Base-by-base conservation (phyloP, 2,329 filamentous ascomycete species). In the Tolypocladium sp. region DNA sequence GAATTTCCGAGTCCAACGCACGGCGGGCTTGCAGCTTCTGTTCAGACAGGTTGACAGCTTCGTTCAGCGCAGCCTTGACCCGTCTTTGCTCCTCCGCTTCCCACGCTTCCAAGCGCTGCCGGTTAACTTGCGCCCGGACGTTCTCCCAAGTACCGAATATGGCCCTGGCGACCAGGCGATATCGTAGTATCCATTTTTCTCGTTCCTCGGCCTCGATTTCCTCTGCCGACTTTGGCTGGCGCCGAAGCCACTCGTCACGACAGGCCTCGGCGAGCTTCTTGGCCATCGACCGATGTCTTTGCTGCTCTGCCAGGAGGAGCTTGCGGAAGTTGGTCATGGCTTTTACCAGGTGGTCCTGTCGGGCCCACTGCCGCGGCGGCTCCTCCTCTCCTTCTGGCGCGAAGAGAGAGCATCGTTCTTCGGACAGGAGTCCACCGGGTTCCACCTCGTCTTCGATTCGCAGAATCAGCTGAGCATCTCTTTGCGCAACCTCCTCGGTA, bases 311-410 rank as follows among this genome's bases (percentile, higher is more conserved):
- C 3, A 87, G 74, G 76, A 97, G 84, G 41, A 97, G 79, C 66
- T 86, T 89, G 55, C 90, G 86, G 66, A 97, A 93, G 65, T 92
- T 88, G 15, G 88, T 70, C 60, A 89, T 87, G 62, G 96, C 92
- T 54, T 87, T 87, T 53, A 89, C 79, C 57, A 97, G 80, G 69
- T 97, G 90, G 68, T 97, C 92, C 68, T 85, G 83, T 65, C 95
- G 92, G n/a, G 89, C 86, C 79, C 91, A 97, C 67, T 94, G 91
- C 57, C 83, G 81, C 0, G 85, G 83, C 0, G 90, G 90, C 66
- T 95, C 89, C 59, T 90, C 86, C 61, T 77, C 77, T 15, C 85
- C 79, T 63, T 94, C 90, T 0, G 90, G 89, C 22, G 86, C 80
- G 65, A 90, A 94, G 30, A 88, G 76, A 2, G 86, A 87, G 69